Base-by-base conservation (phyloP, 2,329 filamentous ascomycete species). In the Stenocarpella maydis region DNA sequence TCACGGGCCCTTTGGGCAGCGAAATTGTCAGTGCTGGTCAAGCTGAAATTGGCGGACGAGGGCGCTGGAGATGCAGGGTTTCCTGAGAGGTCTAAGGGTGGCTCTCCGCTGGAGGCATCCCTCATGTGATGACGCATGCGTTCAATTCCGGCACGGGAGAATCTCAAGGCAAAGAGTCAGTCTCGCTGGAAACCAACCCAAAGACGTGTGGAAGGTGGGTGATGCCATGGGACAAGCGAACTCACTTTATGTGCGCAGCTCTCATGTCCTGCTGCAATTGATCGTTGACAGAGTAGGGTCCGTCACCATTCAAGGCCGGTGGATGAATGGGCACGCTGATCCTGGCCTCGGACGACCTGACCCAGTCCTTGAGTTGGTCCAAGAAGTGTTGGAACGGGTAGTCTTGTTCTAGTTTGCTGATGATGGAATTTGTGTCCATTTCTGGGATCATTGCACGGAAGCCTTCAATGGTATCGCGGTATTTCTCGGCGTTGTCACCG, bases 311-410 rank as follows among this genome's bases (percentile, higher is more conserved):
- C 43, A 41, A 31, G 19, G n/a, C 15, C 28, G 15, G 21, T 26
- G 63, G 41, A 43, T 54, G 58, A 43, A 39, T 31, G 17, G 67
- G 55, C 12, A 54, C 63, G 5, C 58, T 45, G 15, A 54, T 47
- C 21, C n/a, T 71, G 34, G 47, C 49, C 50, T 71, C 64, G 26
- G 55, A 69, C 6, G 52, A 39, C 37, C 41, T 65, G 31, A 69
- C 55, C 71, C 69, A 72, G 6, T 64, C 54, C 54, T 65, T 65
- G n/a, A 72, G 37, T 17, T 37, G 34, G 3, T 69, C 39, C 37
- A 72, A 24, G 53, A 72, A 71, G 34, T 21, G 12, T 10, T 69
- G 65, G 43, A 70, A 71, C 5, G 69, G 49, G 43, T 70, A 67
- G 4, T 71, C 47, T 17, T 54, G 54, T 19, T 72, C 65, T 24